A percentile compares a stretch with the other conserved stretches of the same genome.
Evolutionary conservation across 345 rosid genomes (phyloP).

Genomic region (Pugionium cornutum): DNA sequence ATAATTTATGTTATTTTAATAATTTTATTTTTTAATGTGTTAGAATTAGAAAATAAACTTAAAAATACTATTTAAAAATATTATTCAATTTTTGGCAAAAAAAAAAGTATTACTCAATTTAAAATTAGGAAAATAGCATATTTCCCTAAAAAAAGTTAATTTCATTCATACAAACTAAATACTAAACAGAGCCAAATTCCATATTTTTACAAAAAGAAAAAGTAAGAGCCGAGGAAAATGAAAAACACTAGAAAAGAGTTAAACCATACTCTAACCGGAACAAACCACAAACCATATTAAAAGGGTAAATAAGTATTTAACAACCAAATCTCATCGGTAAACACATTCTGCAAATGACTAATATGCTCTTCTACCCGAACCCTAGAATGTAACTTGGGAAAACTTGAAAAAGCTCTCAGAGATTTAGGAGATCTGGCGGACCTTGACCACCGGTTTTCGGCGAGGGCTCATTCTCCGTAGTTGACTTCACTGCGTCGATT

Average conservation of each 20-base stretch:
- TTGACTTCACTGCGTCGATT: conserved; percentile 39
- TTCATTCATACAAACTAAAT: conserved; percentile 26
- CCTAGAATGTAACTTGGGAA: background rate
- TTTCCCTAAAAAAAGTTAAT: too few relatives aligned
- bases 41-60: too few relatives aligned
- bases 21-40: too few relatives aligned
- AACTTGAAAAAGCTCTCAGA: conserved; percentile 37
- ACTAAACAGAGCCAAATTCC: conserved; percentile 39
- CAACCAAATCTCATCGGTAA: conserved; percentile 10
- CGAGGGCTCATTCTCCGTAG: conserved; percentile 32
- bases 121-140: too few relatives aligned
- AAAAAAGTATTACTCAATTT: too few relatives aligned
- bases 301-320: conserved; percentile 15
- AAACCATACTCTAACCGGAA: background rate
- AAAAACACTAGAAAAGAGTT: conserved; percentile 43
- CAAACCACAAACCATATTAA: conserved; percentile 21
- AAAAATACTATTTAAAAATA: too few relatives aligned
- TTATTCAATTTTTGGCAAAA: too few relatives aligned
- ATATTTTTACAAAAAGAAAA: conserved; percentile 3
- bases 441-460: conserved; percentile 48
- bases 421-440: conserved; percentile 74
- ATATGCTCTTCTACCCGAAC: conserved; percentile 16
- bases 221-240: conserved; percentile 29
- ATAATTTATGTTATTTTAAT: too few relatives aligned
- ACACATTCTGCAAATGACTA: background rate